Conservation (phyloP, 768 basidiomycete species). For the Tricholoma hemisulphureum region DNA sequence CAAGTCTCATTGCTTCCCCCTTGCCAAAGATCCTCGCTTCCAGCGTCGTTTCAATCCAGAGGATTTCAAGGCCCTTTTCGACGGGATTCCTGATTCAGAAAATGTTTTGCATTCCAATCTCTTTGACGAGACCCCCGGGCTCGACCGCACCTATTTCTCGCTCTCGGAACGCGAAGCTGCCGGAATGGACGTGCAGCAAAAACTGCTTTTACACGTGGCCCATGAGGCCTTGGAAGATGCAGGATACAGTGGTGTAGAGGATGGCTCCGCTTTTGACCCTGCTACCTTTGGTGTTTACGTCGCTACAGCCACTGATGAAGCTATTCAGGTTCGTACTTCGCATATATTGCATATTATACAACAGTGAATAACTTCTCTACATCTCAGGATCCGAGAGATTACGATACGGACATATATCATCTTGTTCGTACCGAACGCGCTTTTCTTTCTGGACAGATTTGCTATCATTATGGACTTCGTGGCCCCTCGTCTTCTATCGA, state of each 20-base stretch:
- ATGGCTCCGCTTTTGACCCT: slow-evolving; percentile 4
- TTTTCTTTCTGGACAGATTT: slow-evolving; percentile 7
- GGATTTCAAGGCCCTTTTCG: slow-evolving; percentile 5
- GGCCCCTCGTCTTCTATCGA: slow-evolving; percentile 15
- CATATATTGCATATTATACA: neutral
- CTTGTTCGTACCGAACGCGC: slow-evolving; percentile 4
- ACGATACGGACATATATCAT: slow-evolving; percentile 5
- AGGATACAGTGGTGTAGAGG: slow-evolving; percentile 1
- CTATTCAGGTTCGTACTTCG: neutral
- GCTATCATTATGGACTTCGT: slow-evolving; percentile 11
- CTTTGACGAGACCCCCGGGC: slow-evolving; percentile 6
- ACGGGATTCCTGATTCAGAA: slow-evolving; percentile 1
- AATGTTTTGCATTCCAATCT: slow-evolving; percentile 3
- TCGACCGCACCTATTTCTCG: slow-evolving; percentile 2
- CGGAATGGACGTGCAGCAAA: slow-evolving; percentile 5
- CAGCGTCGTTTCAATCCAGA: slow-evolving; percentile 4
- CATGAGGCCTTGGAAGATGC: slow-evolving; percentile 9
- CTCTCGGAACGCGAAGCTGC: slow-evolving; percentile 4
- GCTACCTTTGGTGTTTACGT: slow-evolving; percentile 5
- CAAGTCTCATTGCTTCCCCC: slow-evolving; percentile 3
- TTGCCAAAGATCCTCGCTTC: slow-evolving; percentile 5
- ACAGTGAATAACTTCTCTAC: neutral
- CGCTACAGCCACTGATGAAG: slow-evolving; percentile 5
- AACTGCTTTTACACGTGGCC: slow-evolving; percentile 3
- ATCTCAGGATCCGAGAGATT: slow-evolving; percentile 3